These are phyloP conservation scores for Nakazawaea anatomiae DNA, from an alignment of 805 yeast species.

Conservation along the genomic window DNA sequence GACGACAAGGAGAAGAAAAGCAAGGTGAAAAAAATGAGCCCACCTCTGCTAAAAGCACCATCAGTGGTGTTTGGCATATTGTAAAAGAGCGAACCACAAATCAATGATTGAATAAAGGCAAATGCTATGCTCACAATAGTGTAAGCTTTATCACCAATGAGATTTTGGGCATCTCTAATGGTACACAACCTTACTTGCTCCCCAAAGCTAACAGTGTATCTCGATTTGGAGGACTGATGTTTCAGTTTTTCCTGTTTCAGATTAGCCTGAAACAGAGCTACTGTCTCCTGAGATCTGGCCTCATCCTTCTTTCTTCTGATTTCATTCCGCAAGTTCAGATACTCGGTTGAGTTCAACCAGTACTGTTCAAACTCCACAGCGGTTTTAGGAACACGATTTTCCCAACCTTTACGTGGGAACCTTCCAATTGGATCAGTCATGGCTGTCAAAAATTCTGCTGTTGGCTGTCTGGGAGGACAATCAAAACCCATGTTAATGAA, in stretches of 20 bases:
- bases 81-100: constrained; percentile 57
- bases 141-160: constrained; percentile 51
- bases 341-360: constrained; percentile 56
- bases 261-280: constrained; percentile 25
- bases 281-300: constrained; percentile 23
- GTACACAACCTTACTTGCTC: constrained; percentile 47
- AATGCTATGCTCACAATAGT: constrained; percentile 46
- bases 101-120: constrained; percentile 48
- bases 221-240: constrained; percentile 32
- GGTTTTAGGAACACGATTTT: constrained; percentile 45
- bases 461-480: constrained; percentile 59
- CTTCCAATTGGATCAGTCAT: constrained; percentile 64
- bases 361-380: constrained; percentile 53
- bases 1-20: constrained; percentile 56
- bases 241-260: constrained; percentile 31
- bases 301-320: constrained; percentile 18
- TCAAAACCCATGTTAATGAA: constrained; percentile 57
- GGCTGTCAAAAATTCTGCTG: constrained; percentile 63
- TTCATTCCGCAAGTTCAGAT: constrained; percentile 27
- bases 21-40: constrained; percentile 54
- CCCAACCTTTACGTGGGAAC: constrained; percentile 39
- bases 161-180: constrained; percentile 48
- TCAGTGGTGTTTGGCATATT: constrained; percentile 41
- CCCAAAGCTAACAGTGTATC: constrained; percentile 32
- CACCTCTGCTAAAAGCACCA: constrained; percentile 60